Base-by-base conservation (phyloP, 2,329 filamentous ascomycete genomes). In the Alternaria gaisen region DNA sequence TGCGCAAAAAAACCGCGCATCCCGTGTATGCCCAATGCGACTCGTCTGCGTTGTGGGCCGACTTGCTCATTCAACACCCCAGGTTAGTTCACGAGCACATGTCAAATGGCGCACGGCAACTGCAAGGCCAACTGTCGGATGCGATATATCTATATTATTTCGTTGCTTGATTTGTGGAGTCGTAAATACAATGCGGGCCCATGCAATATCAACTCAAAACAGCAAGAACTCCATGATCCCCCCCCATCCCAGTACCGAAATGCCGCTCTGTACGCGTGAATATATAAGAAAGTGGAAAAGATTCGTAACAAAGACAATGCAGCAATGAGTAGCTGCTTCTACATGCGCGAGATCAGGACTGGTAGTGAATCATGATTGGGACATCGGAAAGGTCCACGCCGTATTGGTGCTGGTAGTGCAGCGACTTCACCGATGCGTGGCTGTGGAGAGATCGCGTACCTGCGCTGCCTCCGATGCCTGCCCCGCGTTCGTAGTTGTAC, bases 401-500 rank as follows among this genome's bases (percentile, higher is more conserved):
- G 38, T 72, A 72, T 53, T 73, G 66, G 43, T 72, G 61, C 47
- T 67, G 69, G 56, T 64, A 75, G 40, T 69, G 63, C 64, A 73
- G 66, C 66, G 70, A 75, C 68, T 74, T 75, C 28, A 68, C 62
- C 60, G 69, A 73, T 9, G 73, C 72, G 30, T 61, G 60, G 41
- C 70, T 77, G 60, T 77, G 70, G 52, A 71, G 60, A 43, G 71
- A 65, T 38, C 78, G 67, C 12, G 74, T 78, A 10, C 78, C 77
- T 38, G 74, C 75, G 66, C 76, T 78, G 56, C 77, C 78, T 57
- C 77, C 72, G 14, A 80, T 63, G 6, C 75, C 75, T 20, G 67
- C 68, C 22, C 69, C 74, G 47, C 64, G 71, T 55, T 78, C 75
- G 62, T 79, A 79, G 26, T 74, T 73, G 57, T 75, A 77, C 9